Evolutionary conservation across 2,329 filamentous ascomycete genomes (phyloP), one percentile per base, ranked within the genome.

Genomic region (Verticillium zaregamsianum): DNA sequence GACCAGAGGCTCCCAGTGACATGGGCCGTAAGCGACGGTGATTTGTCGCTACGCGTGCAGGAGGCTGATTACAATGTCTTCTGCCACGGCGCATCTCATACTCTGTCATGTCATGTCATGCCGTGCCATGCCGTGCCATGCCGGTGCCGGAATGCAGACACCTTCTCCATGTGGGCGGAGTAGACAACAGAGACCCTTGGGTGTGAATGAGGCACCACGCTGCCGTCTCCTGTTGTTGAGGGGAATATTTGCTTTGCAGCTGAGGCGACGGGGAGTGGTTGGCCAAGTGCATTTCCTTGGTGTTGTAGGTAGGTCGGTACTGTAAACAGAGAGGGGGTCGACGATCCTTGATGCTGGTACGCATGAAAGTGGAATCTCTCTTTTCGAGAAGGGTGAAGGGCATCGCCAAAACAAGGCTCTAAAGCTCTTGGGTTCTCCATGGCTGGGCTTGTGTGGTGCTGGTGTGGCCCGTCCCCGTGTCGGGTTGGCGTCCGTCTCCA

Each of bases 281-380:
- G n/a, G n/a, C 45, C n/a, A 23, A 52, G 45, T 23, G 17, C 45
- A 12, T 52, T 52, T 52, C 20, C 45, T 52, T 52, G 45, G 45
- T 52, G 20, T n/a, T 23, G 45, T 52, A 45, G n/a, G 39, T 45
- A 45, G 5, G 17, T 37, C 11, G 15, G 17, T 45, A 32, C 9
- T n/a, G 52, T 60, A 60, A 60, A 60, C 54, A 60, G 49, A 11
- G 52, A 55, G 33, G 33, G 28, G 37, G 14, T 59, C 55, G 59
- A 57, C 59, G 60, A 65, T 60, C 64, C 64, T 61, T 65, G 64
- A 66, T 65, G 64, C 64, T 63, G 62, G 63, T 15, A 58, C 33
- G 64, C 64, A 66, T 66, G 63, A 66, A 65, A 57, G 59, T 57
- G 59, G 59, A 60, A 60, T 60, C 52, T 60, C 35, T 14, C 45